These are phyloP conservation scores for Fraxinus floribunda DNA, from an alignment of 305 asterid genomes.

Conservation along the genomic window DNA sequence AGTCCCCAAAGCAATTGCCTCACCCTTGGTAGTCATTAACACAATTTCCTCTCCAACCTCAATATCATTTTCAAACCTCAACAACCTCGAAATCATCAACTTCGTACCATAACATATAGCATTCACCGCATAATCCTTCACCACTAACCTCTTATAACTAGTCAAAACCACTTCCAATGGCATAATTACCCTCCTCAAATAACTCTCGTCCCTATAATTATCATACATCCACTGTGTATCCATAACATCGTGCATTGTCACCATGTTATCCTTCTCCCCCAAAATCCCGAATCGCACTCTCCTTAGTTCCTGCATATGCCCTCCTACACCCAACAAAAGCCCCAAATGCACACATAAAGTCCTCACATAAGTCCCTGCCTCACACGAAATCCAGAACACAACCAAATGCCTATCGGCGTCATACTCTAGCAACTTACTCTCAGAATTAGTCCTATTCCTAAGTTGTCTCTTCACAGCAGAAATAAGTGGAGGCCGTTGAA, in stretches of 20 bases:
- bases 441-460: constrained; percentile 27
- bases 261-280: constrained; percentile 98
- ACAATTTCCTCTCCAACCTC: constrained; percentile 90
- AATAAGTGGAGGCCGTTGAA: constrained; percentile 90
- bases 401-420: constrained; percentile 75
- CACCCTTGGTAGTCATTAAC: constrained; percentile 92
- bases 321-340: not conserved
- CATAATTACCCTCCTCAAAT: constrained; percentile 90
- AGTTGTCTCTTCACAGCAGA: constrained; percentile 95
- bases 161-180: constrained; percentile 85
- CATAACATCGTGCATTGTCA: constrained; percentile 96
- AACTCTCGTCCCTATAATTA: constrained; percentile 75
- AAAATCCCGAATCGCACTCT: constrained; percentile 83
- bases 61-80: constrained; percentile 92
- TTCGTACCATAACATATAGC: constrained; percentile 92
- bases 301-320: constrained; percentile 63
- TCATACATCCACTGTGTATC: constrained; percentile 90
- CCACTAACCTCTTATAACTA: constrained; percentile 88
- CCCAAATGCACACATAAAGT: constrained; percentile 84
- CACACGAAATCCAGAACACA: constrained; percentile 94
- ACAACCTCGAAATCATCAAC: constrained; percentile 86
- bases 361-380: constrained; percentile 95
- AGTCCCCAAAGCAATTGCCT: constrained; percentile 86
- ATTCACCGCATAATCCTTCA: constrained; percentile 92
- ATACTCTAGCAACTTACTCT: constrained; percentile 85